Conservation (phyloP, 2,329 filamentous ascomycete species). For the Cadophora gregata region DNA sequence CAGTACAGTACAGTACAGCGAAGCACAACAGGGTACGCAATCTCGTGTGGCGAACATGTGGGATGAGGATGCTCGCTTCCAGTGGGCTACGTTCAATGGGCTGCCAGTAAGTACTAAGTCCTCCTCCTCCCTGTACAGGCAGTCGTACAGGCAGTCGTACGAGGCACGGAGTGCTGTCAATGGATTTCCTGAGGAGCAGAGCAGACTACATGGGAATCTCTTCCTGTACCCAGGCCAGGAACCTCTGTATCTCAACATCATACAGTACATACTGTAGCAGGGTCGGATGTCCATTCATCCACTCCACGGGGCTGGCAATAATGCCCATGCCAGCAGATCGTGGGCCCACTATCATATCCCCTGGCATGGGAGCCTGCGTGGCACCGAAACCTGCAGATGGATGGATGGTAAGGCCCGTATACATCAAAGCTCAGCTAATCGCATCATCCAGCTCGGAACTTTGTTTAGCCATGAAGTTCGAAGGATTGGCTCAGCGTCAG, state of each 20-base stretch:
- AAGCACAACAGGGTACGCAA: background rate
- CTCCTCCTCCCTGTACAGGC: background rate
- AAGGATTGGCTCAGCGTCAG: slow-evolving; percentile 11
- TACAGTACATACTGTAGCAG: background rate
- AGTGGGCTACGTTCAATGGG: background rate
- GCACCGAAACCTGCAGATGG: background rate
- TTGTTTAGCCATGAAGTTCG: slow-evolving; percentile 1
- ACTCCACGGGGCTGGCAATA: background rate
- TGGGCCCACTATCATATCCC: background rate
- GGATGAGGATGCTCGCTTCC: background rate
- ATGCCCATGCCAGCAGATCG: background rate
- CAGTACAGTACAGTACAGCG: too few relatives aligned
- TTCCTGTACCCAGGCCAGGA: background rate
- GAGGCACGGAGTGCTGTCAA: too few relatives aligned
- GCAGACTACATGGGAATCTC: background rate
- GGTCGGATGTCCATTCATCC: background rate
- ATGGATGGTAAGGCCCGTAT: background rate
- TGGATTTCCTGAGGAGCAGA: background rate
- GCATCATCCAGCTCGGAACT: background rate
- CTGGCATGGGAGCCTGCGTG: slow-evolving; percentile 1
- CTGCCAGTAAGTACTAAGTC: background rate
- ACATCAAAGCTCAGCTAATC: background rate
- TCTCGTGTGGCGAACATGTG: slow-evolving; percentile 13
- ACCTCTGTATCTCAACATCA: background rate
- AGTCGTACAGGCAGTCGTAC: background rate